Base-by-base conservation (phyloP, 2,329 filamentous ascomycete species). In the Diplodia sapinea region DNA sequence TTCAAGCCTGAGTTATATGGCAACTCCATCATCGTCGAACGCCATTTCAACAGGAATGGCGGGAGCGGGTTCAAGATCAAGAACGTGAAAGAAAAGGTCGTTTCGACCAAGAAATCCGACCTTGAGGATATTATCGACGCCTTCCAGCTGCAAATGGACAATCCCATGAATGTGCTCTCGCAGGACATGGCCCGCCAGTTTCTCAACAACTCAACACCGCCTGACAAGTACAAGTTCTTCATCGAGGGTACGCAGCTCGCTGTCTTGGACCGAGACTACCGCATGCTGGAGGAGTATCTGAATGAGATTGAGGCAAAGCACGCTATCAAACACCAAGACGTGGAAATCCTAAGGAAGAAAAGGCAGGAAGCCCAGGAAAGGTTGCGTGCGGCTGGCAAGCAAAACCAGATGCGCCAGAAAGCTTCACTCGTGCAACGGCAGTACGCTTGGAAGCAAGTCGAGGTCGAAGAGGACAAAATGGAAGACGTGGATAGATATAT, bases 151-250 rank as follows among this genome's bases (percentile, higher is more conserved):
- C 94, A 98, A 77, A 93, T 99, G 68, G 94, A 98, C 75, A 99
- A 99, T 73, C 95, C 95, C 0, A 89, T 99, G 82, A 98, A 96
- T 69, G 91, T 98, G 7, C 84, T 99, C 20, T 97, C 94, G 0
- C 95, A 99, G 78, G 95, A 99, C 76, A 93, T 94, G 79, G 95
- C 95, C 12, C 89, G 95, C 12, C 91, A 96, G 68, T 99, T 99
- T 73, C 85, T 99, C 52, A 96, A 94, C 74, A 87, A 89, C 43
- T 94, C 95, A 13, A 91, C 88, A 2, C 87, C 93, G 0, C 82
- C 87, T 3, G 89, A 94, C 69, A 99, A 99, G 77, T 99, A 98
- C 83, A 95, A 92, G 72, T 97, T 97, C 74, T 99, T 99, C 75
- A 87, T 97, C 69, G 93, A 94, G 73, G 95, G 95, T 31, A 96